Conservation (phyloP, 129 eudicot genomes). For the Deinandra increscens region DNA sequence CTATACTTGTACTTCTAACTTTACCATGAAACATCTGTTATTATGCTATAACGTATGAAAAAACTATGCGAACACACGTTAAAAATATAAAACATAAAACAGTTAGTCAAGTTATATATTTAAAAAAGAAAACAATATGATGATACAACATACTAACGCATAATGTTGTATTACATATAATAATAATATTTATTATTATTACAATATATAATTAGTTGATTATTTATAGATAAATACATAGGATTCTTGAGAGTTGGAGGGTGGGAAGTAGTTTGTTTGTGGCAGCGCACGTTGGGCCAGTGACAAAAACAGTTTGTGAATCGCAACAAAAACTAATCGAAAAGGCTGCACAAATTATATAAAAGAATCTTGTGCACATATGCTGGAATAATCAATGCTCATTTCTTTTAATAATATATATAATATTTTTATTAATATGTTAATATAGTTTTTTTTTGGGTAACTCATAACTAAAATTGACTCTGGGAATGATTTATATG, state of each 20-base stretch:
- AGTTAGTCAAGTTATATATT: too few species aligned
- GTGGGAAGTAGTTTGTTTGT: slow-evolving; percentile 36
- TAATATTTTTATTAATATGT: neutral
- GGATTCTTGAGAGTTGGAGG: slow-evolving; percentile 38
- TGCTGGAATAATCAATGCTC: slow-evolving; percentile 2
- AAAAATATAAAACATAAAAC: too few species aligned
- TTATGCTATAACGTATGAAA: too few species aligned
- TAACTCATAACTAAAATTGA: too few species aligned
- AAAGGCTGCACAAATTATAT: slow-evolving; percentile 38
- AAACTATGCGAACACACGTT: too few species aligned
- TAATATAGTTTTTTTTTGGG: neutral
- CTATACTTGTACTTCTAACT: too few species aligned
- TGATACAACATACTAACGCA: too few species aligned
- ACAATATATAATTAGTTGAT: neutral
- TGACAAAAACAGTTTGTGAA: slow-evolving; percentile 55
- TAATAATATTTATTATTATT: too few species aligned
- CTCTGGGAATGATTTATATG: too few species aligned
- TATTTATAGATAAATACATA: slow-evolving; percentile 17
- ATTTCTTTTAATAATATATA: neutral
- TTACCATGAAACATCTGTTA: too few species aligned
- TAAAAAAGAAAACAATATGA: too few species aligned
- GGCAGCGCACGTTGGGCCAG: slow-evolving; percentile 64
- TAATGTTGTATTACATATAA: too few species aligned
- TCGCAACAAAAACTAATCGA: slow-evolving; percentile 45
- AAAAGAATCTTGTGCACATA: slow-evolving; percentile 34